Evolutionary conservation across 2,329 filamentous ascomycete species (phyloP), one percentile per base, ranked within the genome.

Genomic region (Apiospora saccharicola): DNA sequence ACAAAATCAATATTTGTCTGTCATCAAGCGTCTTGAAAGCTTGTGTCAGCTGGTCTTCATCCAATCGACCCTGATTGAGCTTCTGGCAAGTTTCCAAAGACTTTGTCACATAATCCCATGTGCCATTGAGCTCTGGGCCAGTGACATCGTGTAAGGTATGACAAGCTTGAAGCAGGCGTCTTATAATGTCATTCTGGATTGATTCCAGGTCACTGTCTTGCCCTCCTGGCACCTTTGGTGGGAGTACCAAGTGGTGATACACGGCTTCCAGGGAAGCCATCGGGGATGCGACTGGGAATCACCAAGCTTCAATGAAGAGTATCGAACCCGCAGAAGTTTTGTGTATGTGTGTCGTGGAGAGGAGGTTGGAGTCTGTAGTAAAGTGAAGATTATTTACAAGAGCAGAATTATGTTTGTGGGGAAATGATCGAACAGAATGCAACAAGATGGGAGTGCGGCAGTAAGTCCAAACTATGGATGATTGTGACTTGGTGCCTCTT

Each of bases 221-320:
- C 12, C 72, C 68, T 7, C 79, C 79, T 0, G 85, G 85, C 2
- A 86, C 72, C 47, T 81, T 75, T 10, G 82, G 80, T n/a, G 85
- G 85, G 0, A 87, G 75, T 19, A 85, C 82, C 26, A 86, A 74
- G 73, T 87, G 85, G 70, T 86, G 79, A 72, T 83, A 82, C 16
- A 83, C 74, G 8, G 76, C 73, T 44, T 43, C 67, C 6, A 68
- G 41, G 24, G 41, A 68, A 19, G 67, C 24, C 43, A 44, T 26
- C n/a, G 24, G 19, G n/a, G 47, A 24, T 5, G 14, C n/a, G 67
- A 10, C 13, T 68, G 14, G 22, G 16, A 43, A 30, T 19, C 41
- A 30, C 8, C 22, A 30, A 41, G 41, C 41, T 30, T 8, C 10
- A 19, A 26, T 6, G 8, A 2, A n/a, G 12, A 30, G 19, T 47